Conservation (phyloP, 2,329 filamentous ascomycete species). For the Hortaea werneckii region DNA sequence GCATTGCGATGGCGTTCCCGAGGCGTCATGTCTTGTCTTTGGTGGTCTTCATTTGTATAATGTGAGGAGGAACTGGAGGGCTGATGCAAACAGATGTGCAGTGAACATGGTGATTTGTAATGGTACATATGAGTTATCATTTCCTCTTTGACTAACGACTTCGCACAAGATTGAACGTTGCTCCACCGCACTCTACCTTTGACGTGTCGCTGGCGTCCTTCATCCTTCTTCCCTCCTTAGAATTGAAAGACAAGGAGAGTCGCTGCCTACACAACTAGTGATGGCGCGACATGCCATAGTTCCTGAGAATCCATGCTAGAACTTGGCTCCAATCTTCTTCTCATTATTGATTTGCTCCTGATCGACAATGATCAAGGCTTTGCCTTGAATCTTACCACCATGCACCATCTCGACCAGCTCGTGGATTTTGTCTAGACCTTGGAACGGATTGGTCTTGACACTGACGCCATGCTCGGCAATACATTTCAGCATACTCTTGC, state of each 20-base stretch:
- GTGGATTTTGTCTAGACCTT: slow-evolving; percentile 43
- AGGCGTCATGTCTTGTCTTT: background rate
- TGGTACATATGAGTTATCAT: too few relatives aligned
- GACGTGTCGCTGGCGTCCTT: too few relatives aligned
- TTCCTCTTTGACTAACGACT: too few relatives aligned
- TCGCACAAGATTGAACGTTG: too few relatives aligned
- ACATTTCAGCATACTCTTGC: slow-evolving; percentile 23
- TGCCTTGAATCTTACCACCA: slow-evolving; percentile 45
- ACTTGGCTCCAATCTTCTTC: slow-evolving; percentile 28
- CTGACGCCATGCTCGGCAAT: slow-evolving; percentile 33
- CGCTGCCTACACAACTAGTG: too few relatives aligned
- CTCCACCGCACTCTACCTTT: too few relatives aligned
- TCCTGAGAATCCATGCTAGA: slow-evolving; percentile 6
- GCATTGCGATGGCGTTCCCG: slow-evolving; percentile 4
- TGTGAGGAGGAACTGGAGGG: background rate
- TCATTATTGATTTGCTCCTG: slow-evolving; percentile 37
- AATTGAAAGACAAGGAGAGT: too few relatives aligned
- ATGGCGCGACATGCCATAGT: too few relatives aligned
- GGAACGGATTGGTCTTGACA: slow-evolving; percentile 42
- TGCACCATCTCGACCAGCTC: slow-evolving; percentile 42
- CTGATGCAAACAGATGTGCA: too few relatives aligned
- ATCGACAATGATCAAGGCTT: slow-evolving; percentile 46
- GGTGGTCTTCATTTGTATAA: background rate
- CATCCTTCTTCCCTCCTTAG: too few relatives aligned
- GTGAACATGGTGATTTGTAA: too few relatives aligned